Percentiles rank a stretch among this genome's conserved stretches.
Conservation (phyloP, 208 protist species). For the Trichomonas tenax region DNA sequence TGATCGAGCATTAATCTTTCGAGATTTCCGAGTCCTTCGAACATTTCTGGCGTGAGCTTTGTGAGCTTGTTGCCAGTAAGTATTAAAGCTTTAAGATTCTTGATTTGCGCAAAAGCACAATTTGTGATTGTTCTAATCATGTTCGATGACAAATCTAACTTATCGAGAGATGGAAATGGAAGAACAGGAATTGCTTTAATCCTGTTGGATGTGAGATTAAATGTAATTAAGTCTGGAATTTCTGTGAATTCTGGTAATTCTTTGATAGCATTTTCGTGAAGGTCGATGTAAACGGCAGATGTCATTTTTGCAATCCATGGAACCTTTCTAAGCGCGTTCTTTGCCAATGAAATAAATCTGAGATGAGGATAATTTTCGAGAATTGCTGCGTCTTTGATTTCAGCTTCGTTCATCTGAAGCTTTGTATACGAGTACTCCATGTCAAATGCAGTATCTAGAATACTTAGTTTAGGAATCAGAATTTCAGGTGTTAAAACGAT, state of each 20-base stretch:
- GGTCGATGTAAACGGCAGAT: not conserved
- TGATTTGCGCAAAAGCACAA: not conserved
- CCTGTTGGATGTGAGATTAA: not conserved
- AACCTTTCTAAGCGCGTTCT: not conserved
- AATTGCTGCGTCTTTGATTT: not conserved
- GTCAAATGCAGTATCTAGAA: not conserved
- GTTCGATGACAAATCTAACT: not conserved
- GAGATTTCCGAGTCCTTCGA: not conserved
- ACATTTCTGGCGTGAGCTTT: not conserved
- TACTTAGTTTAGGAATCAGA: not conserved
- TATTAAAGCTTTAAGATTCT: not conserved
- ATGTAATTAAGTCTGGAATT: not conserved
- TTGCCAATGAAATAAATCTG: not conserved
- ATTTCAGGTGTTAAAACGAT: not conserved
- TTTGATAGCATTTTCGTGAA: not conserved
- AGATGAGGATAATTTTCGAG: not conserved
- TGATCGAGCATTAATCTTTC: not conserved
- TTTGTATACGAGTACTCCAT: constrained; percentile 3
- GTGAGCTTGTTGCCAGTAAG: not conserved
- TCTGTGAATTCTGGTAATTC: not conserved
- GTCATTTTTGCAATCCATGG: not conserved
- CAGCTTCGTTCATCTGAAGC: not conserved
- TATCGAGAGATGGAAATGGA: not conserved
- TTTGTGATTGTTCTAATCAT: not conserved
- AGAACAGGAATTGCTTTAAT: not conserved